Percentiles rank a stretch among this genome's conserved stretches.
These are phyloP conservation scores for Stephanodiscus triporus DNA, from an alignment of 108 stramenopile species.

Conservation along the genomic window DNA sequence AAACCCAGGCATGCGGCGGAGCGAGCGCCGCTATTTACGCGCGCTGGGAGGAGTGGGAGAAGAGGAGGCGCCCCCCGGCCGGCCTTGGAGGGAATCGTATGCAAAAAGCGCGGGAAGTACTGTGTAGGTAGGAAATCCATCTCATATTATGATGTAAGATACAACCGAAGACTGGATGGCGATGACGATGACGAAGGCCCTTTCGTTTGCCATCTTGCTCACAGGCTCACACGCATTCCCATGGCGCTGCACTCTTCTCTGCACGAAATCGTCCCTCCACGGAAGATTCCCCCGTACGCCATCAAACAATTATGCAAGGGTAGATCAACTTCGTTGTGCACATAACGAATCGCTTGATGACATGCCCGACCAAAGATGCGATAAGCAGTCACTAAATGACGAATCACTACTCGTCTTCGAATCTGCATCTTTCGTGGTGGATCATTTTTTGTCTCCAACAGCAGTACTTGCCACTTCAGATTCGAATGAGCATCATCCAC, in stretches of 20 bases:
- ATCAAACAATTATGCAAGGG: not conserved
- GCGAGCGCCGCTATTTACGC: too few relatives aligned
- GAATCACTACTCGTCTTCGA: not conserved
- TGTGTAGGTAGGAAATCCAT: too few relatives aligned
- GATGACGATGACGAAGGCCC: too few relatives aligned
- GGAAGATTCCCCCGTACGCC: not conserved
- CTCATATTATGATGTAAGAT: too few relatives aligned
- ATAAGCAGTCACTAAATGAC: not conserved
- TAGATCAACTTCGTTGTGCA: not conserved
- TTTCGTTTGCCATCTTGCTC: not conserved
- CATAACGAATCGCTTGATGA: not conserved
- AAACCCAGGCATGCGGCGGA: too few relatives aligned
- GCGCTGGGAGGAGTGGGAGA: too few relatives aligned
- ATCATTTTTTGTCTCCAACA: not conserved
- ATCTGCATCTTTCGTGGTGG: not conserved
- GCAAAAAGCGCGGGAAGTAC: too few relatives aligned
- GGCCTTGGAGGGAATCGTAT: too few relatives aligned
- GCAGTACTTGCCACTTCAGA: not conserved
- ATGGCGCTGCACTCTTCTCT: not conserved
- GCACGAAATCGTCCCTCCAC: not conserved
- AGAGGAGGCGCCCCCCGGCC: too few relatives aligned
- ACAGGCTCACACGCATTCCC: not conserved
- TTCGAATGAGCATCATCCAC: not conserved
- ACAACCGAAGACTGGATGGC: too few relatives aligned
- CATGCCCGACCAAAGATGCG: not conserved